Percentiles rank a stretch among this genome's conserved stretches.
Evolutionary conservation across 768 basidiomycete genomes (phyloP).

Genomic region (Imleria badia): DNA sequence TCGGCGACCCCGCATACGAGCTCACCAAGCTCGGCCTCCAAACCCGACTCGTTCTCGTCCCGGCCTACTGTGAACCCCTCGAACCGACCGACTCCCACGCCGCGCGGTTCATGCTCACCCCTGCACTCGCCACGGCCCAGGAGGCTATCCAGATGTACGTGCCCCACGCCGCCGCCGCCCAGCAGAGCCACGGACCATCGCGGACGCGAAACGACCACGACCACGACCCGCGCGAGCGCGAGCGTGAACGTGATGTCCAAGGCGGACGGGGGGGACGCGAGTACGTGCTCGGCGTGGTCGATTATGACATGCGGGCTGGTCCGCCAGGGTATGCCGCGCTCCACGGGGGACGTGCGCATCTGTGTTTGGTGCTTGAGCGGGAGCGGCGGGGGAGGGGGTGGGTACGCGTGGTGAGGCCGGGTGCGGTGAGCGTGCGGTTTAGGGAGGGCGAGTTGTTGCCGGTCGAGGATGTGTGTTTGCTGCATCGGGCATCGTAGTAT

Average conservation of each 20-base stretch:
- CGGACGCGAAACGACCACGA: constrained; percentile 1
- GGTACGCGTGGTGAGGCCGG: constrained; percentile 21
- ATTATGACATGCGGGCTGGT: constrained; percentile 23
- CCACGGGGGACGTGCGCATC: constrained; percentile 14
- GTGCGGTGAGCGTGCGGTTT: constrained; percentile 21
- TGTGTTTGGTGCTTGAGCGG: constrained; percentile 26
- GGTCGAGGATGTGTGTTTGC: constrained; percentile 21
- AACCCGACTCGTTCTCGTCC: constrained; percentile 19
- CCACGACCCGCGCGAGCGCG: neutral
- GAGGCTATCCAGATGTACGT: constrained; percentile 22
- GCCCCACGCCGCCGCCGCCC: neutral
- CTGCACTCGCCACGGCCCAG: constrained; percentile 14
- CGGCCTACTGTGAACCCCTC: constrained; percentile 20
- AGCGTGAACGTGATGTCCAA: constrained; percentile 3
- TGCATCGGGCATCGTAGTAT: constrained; percentile 17
- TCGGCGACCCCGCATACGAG: constrained; percentile 25
- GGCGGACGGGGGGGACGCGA: constrained; percentile 11
- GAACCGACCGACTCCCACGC: constrained; percentile 14
- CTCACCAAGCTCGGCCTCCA: constrained; percentile 25
- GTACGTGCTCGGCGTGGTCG: constrained; percentile 22
- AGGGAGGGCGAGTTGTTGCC: constrained; percentile 24
- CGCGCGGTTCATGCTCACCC: constrained; percentile 19
- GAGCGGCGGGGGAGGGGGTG: constrained; percentile 20
- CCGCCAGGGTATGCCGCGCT: constrained; percentile 21
- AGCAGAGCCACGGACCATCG: neutral